Conservation (phyloP, 2,329 filamentous ascomycete genomes). For the Aspergillus floridensis region DNA sequence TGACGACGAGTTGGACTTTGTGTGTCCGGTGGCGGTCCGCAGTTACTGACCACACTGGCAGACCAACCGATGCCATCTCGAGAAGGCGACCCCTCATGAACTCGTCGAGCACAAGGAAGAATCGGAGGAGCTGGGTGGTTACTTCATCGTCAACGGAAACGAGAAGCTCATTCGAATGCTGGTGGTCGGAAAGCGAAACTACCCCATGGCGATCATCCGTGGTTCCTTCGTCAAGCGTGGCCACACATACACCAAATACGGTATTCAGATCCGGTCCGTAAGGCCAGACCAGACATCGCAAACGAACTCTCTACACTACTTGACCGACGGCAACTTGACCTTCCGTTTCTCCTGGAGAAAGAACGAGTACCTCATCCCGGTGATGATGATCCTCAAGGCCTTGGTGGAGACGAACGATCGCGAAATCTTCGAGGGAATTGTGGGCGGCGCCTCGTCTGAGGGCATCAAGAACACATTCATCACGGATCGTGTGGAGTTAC, state of each 20-base stretch:
- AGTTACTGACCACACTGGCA: constrained; percentile 33
- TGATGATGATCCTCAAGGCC: constrained; percentile 95
- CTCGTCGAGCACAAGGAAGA: constrained; percentile 89
- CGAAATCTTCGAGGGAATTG: constrained; percentile 91
- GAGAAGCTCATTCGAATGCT: constrained; percentile 95
- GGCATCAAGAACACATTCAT: constrained; percentile 86
- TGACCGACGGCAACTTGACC: constrained; percentile 92
- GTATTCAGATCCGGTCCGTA: constrained; percentile 87
- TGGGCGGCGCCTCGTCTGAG: constrained; percentile 73
- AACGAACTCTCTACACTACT: constrained; percentile 94
- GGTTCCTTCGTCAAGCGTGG: constrained; percentile 88
- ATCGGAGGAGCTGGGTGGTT: constrained; percentile 91
- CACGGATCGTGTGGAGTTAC: constrained; percentile 86
- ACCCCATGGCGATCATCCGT: constrained; percentile 89
- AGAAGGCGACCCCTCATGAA: constrained; percentile 76
- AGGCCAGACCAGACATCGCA: constrained; percentile 97
- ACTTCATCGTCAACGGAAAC: constrained; percentile 96
- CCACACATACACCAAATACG: constrained; percentile 80
- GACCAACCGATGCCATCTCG: constrained; percentile 88
- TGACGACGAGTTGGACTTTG: not conserved
- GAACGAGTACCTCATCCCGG: constrained; percentile 91
- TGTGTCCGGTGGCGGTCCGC: not conserved
- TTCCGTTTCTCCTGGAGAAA: constrained; percentile 98
- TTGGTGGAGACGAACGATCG: constrained; percentile 93
- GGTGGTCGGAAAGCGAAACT: constrained; percentile 86